phyloP scores from a whole-genome alignment of 1,284 basidiomycete genomes.

The Phlebopus sp. region DNA sequence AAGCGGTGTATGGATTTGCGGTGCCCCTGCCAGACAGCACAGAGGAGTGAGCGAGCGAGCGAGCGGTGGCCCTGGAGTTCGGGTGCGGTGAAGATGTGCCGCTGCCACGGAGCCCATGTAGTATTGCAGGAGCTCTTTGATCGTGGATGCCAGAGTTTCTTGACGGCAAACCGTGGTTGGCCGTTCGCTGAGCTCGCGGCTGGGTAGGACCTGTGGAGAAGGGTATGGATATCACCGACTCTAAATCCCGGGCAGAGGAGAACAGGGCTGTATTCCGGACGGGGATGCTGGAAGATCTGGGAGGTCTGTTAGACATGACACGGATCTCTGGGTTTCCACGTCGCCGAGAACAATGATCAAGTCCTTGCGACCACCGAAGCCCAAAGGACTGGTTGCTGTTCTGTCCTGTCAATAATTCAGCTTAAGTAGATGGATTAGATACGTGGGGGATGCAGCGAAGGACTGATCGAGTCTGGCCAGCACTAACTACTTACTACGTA shows the following conservation, averaged over 20 bases:
- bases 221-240: slow-evolving; percentile 60
- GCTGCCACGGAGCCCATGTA: slow-evolving; percentile 35
- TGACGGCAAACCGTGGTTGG: slow-evolving; percentile 28
- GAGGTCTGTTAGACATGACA: slow-evolving; percentile 49
- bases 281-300: slow-evolving; percentile 62
- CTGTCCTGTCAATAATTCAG: not conserved
- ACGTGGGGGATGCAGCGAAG: not conserved
- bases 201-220: slow-evolving; percentile 40
- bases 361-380: slow-evolving; percentile 3
- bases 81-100: slow-evolving; percentile 35
- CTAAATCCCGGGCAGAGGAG: slow-evolving; percentile 53
- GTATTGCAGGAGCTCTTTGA: slow-evolving; percentile 31
- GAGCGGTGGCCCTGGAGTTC: slow-evolving; percentile 38
- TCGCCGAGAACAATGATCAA: not conserved
- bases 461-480: slow-evolving; percentile 3
- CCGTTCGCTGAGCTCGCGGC: slow-evolving; percentile 34
- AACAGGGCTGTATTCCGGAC: slow-evolving; percentile 46
- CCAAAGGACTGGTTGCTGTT: not conserved
- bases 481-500: slow-evolving; percentile 16
- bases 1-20: slow-evolving; percentile 33
- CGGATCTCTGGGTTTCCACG: slow-evolving; percentile 3
- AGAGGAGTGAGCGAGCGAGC: slow-evolving; percentile 30
- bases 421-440: not conserved
- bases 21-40: slow-evolving; percentile 21
- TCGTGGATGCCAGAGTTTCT: slow-evolving; percentile 31